Base-by-base conservation (phyloP, 2,329 filamentous ascomycete genomes). In the Leptographium galeiforme region DNA sequence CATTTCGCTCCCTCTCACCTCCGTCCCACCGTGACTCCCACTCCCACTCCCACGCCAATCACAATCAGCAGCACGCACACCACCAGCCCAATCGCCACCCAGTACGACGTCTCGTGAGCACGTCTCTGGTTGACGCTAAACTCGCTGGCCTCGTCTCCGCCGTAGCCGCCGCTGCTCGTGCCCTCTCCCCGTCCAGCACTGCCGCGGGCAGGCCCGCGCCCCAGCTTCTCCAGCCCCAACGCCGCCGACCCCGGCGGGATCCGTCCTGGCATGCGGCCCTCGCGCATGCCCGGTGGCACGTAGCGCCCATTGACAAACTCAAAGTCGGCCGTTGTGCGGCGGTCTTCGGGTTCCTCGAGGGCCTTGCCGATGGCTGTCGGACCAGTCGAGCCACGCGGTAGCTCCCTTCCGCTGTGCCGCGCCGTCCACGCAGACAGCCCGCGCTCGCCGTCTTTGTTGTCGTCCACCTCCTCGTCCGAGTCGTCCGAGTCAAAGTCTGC, bases 21-120 rank as follows among this genome's bases (percentile, higher is more conserved):
- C 49, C 45, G 48, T 19, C 40, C n/a, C 32, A 57, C 12, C n/a
- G 49, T n/a, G 12, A 72, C 65, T 0, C 67, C 67, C 6, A 72
- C 63, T 5, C 71, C 71, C 4, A 74, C 63, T 0, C 66, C 70
- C 1, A 73, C 63, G 2, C 66, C 70, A 6, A 70, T 59, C 5
- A 59, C 65, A 14, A 67, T 56, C 7, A 63, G 58, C 1, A 62
- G 52, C 6, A 64, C 50, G 3, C 64, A 57, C 2, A 62, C 58
- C 1, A 70, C 32, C 6, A 70, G 48, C 8, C 58, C 53, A 73
- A 67, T 38, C 63, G 54, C 32, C 73, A 67, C 39, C 63, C 34
- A 36, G 6, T 36, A 36, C 34, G 34, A 36, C 12, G 8, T 13
- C 12, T 36, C 34, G 34, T 36, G 34, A 2, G 8, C 12, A 3